Evolutionary conservation across 352 stramenopile genomes (phyloP).

Genomic region (Pseudoperonospora humuli): DNA sequence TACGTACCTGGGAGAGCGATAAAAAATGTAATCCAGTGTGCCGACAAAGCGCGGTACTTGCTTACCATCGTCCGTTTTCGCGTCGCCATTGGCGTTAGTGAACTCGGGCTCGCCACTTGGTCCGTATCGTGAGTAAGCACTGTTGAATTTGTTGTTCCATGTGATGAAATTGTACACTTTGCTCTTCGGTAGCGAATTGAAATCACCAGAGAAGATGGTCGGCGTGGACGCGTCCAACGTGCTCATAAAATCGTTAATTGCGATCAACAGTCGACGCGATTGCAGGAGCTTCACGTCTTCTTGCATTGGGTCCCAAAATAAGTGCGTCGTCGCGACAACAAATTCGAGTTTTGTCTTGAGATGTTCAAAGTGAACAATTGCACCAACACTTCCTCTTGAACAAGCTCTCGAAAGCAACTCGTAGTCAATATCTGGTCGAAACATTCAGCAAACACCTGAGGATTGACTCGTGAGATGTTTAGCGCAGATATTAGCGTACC

Average conservation of each 20-base stretch:
- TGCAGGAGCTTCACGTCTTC: conserved; percentile 83
- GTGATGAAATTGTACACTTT: conserved; percentile 64
- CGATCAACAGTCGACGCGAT: conserved; percentile 40
- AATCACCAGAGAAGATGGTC: conserved; percentile 68
- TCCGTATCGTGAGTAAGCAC: conserved; percentile 50
- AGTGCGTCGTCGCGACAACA: conserved; percentile 69
- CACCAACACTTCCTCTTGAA: conserved; percentile 47
- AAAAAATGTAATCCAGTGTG: conserved; percentile 82
- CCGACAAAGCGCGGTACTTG: conserved; percentile 57
- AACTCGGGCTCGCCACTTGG: conserved; percentile 47
- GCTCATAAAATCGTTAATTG: conserved; percentile 32
- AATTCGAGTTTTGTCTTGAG: conserved; percentile 30
- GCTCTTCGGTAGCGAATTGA: conserved; percentile 76
- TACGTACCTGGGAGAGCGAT: conserved; percentile 39
- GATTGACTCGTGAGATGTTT: too few relatives aligned
- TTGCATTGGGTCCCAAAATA: conserved; percentile 80
- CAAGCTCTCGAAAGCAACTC: conserved; percentile 43
- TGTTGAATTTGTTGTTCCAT: conserved; percentile 28
- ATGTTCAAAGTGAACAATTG: conserved; percentile 51
- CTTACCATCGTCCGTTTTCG: conserved; percentile 20
- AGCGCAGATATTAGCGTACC: conserved; percentile 27
- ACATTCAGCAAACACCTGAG: background rate
- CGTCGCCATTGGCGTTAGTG: conserved; percentile 66
- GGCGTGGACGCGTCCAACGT: conserved; percentile 11
- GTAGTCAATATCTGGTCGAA: conserved; percentile 34